A percentile compares a stretch with the other conserved stretches of the same genome.
Conservation (phyloP, 768 basidiomycete genomes). For the Leucocoprinus sp. region DNA sequence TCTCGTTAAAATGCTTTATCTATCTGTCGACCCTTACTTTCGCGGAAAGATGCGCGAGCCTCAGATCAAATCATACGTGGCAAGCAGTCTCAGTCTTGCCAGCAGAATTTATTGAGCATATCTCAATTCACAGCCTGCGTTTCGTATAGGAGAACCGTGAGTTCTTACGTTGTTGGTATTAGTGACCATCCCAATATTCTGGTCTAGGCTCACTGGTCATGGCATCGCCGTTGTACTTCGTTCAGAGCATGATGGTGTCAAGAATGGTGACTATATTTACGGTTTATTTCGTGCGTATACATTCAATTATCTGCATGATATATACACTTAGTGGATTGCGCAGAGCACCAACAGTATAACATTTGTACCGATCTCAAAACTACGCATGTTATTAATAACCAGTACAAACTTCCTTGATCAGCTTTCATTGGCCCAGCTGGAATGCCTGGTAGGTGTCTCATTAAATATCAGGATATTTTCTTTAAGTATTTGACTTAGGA, state of each 20-base stretch:
- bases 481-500: constrained; percentile 16
- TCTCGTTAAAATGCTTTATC: constrained; percentile 34
- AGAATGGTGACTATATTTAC: constrained; percentile 9
- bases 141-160: constrained; percentile 11
- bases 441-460: constrained; percentile 34
- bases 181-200: not conserved
- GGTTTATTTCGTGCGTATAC: constrained; percentile 6
- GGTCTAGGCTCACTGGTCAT: constrained; percentile 18
- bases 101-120: not conserved
- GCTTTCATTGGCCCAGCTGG: constrained; percentile 43
- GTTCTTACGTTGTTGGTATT: not conserved
- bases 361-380: constrained; percentile 18
- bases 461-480: not conserved
- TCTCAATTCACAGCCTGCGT: constrained; percentile 10
- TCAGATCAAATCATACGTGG: constrained; percentile 16
- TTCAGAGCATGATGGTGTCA: constrained; percentile 21
- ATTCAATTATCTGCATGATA: not conserved
- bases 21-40: constrained; percentile 41
- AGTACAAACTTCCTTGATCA: constrained; percentile 38
- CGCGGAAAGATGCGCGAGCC: constrained; percentile 27
- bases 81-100: not conserved
- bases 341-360: constrained; percentile 35
- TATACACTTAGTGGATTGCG: not conserved
- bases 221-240: constrained; percentile 28
- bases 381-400: constrained; percentile 28